Evolutionary conservation across 129 eudicot genomes (phyloP).

Genomic region (Flaveria ramosissima): DNA sequence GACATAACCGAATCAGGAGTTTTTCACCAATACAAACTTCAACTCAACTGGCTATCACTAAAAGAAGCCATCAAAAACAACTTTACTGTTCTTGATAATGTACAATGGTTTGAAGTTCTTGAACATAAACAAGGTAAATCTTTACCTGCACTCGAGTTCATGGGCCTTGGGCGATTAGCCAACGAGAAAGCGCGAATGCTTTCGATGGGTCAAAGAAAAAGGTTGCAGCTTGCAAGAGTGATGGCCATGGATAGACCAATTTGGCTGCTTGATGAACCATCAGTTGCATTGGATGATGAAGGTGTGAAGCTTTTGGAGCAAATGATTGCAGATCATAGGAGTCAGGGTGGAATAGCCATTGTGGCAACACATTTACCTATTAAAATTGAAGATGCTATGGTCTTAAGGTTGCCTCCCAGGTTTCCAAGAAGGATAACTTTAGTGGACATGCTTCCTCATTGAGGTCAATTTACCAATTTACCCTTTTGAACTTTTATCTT

Average conservation of each 20-base stretch:
- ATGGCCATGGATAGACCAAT: slow-evolving; percentile 93
- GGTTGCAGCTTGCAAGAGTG: slow-evolving; percentile 88
- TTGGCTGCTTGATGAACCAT: slow-evolving; percentile 98
- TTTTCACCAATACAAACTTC: slow-evolving; percentile 92
- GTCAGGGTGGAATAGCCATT: slow-evolving; percentile 90
- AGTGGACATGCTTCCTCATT: slow-evolving; percentile 74
- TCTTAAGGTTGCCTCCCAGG: slow-evolving; percentile 73
- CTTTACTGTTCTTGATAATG: slow-evolving; percentile 83
- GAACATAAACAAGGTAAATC: slow-evolving; percentile 84
- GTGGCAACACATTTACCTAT: slow-evolving; percentile 88
- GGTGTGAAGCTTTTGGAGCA: slow-evolving; percentile 85
- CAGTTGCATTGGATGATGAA: slow-evolving; percentile 91
- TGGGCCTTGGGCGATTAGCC: slow-evolving; percentile 87
- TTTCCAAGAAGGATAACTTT: slow-evolving; percentile 78
- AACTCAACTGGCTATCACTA: slow-evolving; percentile 88
- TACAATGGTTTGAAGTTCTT: slow-evolving; percentile 91
- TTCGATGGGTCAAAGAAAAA: slow-evolving; percentile 92
- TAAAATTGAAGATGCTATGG: slow-evolving; percentile 68
- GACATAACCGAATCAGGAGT: slow-evolving; percentile 81
- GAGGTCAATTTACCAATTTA: slow-evolving; percentile 35
- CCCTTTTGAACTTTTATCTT: not conserved
- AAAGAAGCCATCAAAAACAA: slow-evolving; percentile 79
- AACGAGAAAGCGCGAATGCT: slow-evolving; percentile 90
- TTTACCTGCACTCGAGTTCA: slow-evolving; percentile 74
- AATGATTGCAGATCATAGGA: slow-evolving; percentile 78